A percentile compares a stretch with the other conserved stretches of the same genome.
Evolutionary conservation across 1,139 yeast species (phyloP).

Genomic region (Spencermartinsiella ligniputridi): DNA sequence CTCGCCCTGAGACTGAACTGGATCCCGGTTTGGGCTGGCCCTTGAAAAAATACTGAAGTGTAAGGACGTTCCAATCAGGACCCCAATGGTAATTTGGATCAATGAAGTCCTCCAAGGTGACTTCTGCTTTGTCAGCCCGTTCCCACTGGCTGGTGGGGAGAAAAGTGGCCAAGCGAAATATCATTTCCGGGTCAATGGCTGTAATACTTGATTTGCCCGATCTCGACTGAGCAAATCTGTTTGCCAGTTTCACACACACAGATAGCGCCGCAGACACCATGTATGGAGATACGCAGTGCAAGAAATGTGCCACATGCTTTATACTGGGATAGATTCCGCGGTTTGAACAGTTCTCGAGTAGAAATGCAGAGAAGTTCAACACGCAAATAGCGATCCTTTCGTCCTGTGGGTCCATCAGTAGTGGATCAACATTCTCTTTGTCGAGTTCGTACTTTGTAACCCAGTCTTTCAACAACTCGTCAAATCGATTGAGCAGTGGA

Average conservation of each 20-base stretch:
- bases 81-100: conserved; percentile 24
- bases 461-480: conserved; percentile 53
- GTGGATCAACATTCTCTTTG: conserved; percentile 43
- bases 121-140: conserved; percentile 20
- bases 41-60: conserved; percentile 28
- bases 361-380: conserved; percentile 55
- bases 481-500: conserved; percentile 69
- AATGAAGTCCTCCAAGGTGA: conserved; percentile 26
- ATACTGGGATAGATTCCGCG: conserved; percentile 64
- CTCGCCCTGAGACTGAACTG: background rate
- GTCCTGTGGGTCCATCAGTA: conserved; percentile 45
- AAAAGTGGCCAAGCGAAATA: conserved; percentile 29
- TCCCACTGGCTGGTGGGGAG: conserved; percentile 27
- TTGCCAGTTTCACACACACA: conserved; percentile 58
- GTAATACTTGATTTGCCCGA: conserved; percentile 41
- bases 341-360: conserved; percentile 68
- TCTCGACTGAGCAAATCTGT: conserved; percentile 47
- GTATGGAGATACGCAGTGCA: conserved; percentile 56
- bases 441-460: conserved; percentile 54
- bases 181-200: conserved; percentile 26
- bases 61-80: conserved; percentile 25
- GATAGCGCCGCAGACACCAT: conserved; percentile 61
- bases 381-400: conserved; percentile 47
- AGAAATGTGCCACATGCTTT: conserved; percentile 56
- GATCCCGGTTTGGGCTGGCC: background rate